Conservation (phyloP, 1,284 basidiomycete genomes). For the Fomitopsis schrenkii region DNA sequence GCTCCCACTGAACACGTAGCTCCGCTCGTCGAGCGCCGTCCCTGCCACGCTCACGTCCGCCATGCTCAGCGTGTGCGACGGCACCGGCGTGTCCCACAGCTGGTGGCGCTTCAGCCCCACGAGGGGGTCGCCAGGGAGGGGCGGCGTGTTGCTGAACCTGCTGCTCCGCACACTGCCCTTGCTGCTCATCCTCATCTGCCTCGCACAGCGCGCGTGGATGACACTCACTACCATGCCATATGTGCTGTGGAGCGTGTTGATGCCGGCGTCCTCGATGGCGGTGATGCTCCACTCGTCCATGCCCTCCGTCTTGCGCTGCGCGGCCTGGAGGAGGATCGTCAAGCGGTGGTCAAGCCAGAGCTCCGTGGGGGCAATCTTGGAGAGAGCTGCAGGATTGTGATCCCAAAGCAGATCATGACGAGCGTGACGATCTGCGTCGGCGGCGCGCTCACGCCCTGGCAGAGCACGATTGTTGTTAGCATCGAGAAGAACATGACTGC, state of each 20-base stretch:
- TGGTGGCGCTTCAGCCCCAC: constrained; percentile 67
- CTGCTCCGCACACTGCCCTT: constrained; percentile 24
- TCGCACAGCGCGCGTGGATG: constrained; percentile 75
- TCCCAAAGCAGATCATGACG: constrained; percentile 87
- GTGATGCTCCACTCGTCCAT: constrained; percentile 55
- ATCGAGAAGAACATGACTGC: constrained; percentile 85
- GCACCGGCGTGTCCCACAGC: constrained; percentile 74
- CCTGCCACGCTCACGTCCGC: constrained; percentile 9
- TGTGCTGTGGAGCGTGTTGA: constrained; percentile 85
- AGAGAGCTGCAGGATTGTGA: constrained; percentile 98
- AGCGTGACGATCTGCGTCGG: constrained; percentile 82
- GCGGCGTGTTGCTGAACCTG: constrained; percentile 16
- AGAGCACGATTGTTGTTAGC: constrained; percentile 84
- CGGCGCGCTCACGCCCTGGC: constrained; percentile 84
- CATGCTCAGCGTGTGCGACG: constrained; percentile 10
- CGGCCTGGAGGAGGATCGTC: constrained; percentile 81
- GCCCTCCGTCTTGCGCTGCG: constrained; percentile 59
- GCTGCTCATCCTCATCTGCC: constrained; percentile 58
- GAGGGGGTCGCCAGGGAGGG: constrained; percentile 22
- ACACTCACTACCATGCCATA: constrained; percentile 88
- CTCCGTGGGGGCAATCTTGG: constrained; percentile 82
- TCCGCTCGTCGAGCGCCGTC: constrained; percentile 20
- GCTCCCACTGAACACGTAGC: constrained; percentile 22
- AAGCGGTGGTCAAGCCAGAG: constrained; percentile 81
- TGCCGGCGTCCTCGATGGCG: constrained; percentile 74